Evolutionary conservation across 805 yeast genomes (phyloP).

Genomic region (Clavispora carvajalis): DNA sequence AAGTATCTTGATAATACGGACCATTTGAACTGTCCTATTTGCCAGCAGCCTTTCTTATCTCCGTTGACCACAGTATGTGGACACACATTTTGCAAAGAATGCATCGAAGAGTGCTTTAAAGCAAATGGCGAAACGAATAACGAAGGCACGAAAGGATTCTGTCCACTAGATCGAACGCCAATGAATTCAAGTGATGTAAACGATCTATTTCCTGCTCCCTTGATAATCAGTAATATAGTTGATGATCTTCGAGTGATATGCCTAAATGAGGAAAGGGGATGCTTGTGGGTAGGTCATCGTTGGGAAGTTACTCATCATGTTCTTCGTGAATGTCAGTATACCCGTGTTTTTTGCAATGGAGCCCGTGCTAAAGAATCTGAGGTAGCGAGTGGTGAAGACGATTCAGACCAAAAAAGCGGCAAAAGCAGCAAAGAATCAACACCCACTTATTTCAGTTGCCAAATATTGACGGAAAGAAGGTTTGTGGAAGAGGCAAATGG

Average conservation of each 20-base stretch:
- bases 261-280: constrained; percentile 48
- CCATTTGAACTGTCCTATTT: constrained; percentile 51
- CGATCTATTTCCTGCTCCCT: constrained; percentile 45
- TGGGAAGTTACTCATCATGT: constrained; percentile 56
- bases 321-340: constrained; percentile 26
- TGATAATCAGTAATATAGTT: constrained; percentile 51
- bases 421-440: too few relatives aligned
- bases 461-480: constrained; percentile 18
- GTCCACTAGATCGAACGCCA: constrained; percentile 60
- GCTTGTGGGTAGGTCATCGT: constrained; percentile 51
- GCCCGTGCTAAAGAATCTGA: constrained; percentile 7
- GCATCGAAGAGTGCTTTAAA: constrained; percentile 44
- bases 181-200: constrained; percentile 28
- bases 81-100: constrained; percentile 59
- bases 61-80: constrained; percentile 65
- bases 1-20: constrained; percentile 6
- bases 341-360: constrained; percentile 33
- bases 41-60: constrained; percentile 56
- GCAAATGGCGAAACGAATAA: constrained; percentile 20
- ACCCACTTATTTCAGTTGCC: constrained; percentile 8
- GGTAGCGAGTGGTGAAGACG: background rate
- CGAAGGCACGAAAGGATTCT: constrained; percentile 14
- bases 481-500: constrained; percentile 9
- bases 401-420: too few relatives aligned
- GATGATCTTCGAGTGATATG: constrained; percentile 59